Percentiles rank a stretch among this genome's conserved stretches.
These are phyloP conservation scores for Pisolithus thermaeus DNA, from an alignment of 1,284 basidiomycete genomes.

Conservation along the genomic window DNA sequence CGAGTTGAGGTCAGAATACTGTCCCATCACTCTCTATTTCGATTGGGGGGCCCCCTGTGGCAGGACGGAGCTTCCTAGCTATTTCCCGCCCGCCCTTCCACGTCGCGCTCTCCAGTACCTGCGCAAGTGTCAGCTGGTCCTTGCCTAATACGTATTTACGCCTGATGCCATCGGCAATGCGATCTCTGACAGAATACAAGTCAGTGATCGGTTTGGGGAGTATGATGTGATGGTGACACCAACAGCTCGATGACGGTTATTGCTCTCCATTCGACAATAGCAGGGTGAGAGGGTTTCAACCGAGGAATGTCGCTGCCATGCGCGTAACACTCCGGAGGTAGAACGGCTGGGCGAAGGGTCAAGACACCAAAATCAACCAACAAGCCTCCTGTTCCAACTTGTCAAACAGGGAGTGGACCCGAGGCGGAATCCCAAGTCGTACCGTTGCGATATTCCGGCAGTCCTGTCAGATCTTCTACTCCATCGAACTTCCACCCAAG, in stretches of 20 bases:
- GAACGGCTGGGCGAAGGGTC: conserved; percentile 41
- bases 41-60: conserved; percentile 80
- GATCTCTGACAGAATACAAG: conserved; percentile 51
- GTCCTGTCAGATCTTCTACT: conserved; percentile 73
- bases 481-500: conserved; percentile 76
- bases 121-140: conserved; percentile 64
- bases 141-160: conserved; percentile 44
- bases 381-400: conserved; percentile 61
- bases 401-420: not conserved
- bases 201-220: conserved; percentile 1
- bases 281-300: conserved; percentile 73
- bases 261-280: conserved; percentile 93
- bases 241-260: conserved; percentile 90
- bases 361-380: conserved; percentile 82
- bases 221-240: conserved; percentile 24
- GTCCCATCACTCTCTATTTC: conserved; percentile 84
- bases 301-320: conserved; percentile 54
- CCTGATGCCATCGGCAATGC: conserved; percentile 71
- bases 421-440: conserved; percentile 7
- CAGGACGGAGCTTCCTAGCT: conserved; percentile 70
- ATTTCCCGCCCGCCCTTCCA: conserved; percentile 96
- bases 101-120: conserved; percentile 89
- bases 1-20: conserved; percentile 49
- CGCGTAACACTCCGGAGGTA: conserved; percentile 37
- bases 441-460: conserved; percentile 91